phyloP scores from a whole-genome alignment of 495 filamentous ascomycete species.

The Talaromyces nanjingensis region DNA sequence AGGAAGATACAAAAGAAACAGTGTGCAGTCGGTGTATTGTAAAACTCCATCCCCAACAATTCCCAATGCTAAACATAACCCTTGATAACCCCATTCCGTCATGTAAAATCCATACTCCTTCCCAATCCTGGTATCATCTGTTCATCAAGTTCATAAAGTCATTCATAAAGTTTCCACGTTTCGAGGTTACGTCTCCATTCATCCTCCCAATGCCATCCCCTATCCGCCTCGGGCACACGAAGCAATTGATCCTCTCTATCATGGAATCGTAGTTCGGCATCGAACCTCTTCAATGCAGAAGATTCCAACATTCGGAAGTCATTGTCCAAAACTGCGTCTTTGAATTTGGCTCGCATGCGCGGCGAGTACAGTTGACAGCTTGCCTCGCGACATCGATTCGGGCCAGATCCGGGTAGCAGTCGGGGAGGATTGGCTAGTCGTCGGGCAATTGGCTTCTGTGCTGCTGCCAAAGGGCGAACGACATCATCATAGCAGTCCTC shows the following conservation, averaged over 20 bases:
- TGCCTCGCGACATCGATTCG: constrained; percentile 39
- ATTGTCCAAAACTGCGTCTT: constrained; percentile 47
- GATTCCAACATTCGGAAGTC: constrained; percentile 47
- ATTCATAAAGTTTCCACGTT: constrained; percentile 53
- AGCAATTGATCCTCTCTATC: constrained; percentile 36
- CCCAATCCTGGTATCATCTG: neutral
- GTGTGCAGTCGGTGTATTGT: neutral
- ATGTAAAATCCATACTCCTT: neutral
- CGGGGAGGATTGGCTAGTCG: constrained; percentile 45
- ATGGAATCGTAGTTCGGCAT: constrained; percentile 38
- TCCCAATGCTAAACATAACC: neutral
- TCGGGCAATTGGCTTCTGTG: constrained; percentile 44
- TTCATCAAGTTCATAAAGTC: constrained; percentile 10
- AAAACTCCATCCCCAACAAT: neutral
- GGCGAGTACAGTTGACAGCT: constrained; percentile 70
- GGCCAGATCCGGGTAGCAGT: constrained; percentile 36
- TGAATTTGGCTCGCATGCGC: constrained; percentile 63
- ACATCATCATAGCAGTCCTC: constrained; percentile 65
- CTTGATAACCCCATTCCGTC: neutral
- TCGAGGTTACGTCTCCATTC: constrained; percentile 41
- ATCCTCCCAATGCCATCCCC: constrained; percentile 38
- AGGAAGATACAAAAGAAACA: constrained; percentile 1
- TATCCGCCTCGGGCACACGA: constrained; percentile 26
- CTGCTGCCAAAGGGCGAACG: constrained; percentile 54
- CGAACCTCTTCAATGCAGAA: constrained; percentile 29